Conservation (phyloP, 2,329 filamentous ascomycete species). For the Cladosporium colombiae region DNA sequence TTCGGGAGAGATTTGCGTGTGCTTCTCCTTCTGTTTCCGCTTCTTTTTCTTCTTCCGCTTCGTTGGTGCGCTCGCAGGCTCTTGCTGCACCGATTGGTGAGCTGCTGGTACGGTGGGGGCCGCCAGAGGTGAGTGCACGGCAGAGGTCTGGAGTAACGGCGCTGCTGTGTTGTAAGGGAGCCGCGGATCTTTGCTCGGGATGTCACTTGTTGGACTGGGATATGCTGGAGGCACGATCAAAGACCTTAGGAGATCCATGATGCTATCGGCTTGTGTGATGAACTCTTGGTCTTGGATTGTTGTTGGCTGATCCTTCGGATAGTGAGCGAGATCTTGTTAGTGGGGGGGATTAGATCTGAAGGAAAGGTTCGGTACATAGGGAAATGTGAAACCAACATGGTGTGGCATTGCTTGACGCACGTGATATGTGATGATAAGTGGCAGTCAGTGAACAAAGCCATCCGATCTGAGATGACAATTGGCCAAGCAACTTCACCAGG, state of each 20-base stretch:
- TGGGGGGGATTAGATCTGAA: not conserved
- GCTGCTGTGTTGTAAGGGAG: not conserved
- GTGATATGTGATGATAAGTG: not conserved
- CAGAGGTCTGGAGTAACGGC: not conserved
- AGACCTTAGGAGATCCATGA: not conserved
- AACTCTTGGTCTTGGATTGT: not conserved
- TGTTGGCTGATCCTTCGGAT: not conserved
- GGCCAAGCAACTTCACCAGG: not conserved
- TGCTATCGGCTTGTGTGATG: not conserved
- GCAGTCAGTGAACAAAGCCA: not conserved
- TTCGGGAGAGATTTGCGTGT: not conserved
- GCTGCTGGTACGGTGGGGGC: not conserved
- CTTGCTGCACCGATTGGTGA: not conserved
- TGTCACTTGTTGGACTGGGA: too few species aligned
- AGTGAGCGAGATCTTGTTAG: not conserved
- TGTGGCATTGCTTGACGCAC: not conserved
- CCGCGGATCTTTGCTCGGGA: not conserved
- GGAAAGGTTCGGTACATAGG: not conserved
- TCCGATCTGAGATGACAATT: not conserved
- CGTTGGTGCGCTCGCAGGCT: not conserved
- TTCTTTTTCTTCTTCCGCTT: not conserved
- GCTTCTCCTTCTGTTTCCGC: not conserved
- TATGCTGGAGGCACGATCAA: constrained; percentile 3
- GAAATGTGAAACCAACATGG: not conserved
- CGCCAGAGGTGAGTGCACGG: not conserved